Percentiles rank a stretch among this genome's conserved stretches.
These are phyloP conservation scores for Albophoma yamanashiensis DNA, from an alignment of 2,329 filamentous ascomycete species.

Conservation along the genomic window DNA sequence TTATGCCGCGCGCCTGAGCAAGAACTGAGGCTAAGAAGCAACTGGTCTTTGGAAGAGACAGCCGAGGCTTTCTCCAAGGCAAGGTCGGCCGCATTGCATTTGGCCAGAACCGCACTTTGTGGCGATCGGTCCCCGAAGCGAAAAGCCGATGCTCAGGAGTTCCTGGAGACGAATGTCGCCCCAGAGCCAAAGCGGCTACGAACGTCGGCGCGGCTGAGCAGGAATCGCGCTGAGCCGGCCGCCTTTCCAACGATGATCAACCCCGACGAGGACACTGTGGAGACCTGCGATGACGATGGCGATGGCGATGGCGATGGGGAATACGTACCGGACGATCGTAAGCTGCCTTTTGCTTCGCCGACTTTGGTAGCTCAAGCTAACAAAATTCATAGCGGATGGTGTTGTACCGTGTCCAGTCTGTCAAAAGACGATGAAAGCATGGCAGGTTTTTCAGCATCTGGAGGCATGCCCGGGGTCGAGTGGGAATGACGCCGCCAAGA, in stretches of 20 bases:
- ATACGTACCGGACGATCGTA: conserved; percentile 17
- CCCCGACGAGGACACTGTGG: conserved; percentile 11
- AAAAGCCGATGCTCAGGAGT: conserved; percentile 28
- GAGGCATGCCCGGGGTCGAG: conserved; percentile 46
- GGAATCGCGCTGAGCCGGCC: conserved; percentile 23
- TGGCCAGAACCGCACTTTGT: conserved; percentile 38
- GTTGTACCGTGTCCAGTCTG: conserved; percentile 81
- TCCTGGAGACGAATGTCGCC: conserved; percentile 13
- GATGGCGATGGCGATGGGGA: conserved; percentile 16
- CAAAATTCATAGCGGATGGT: conserved; percentile 47
- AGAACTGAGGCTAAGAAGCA: conserved; percentile 73
- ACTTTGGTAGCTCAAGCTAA: background rate
- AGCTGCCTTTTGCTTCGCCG: background rate
- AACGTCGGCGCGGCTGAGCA: conserved; percentile 39
- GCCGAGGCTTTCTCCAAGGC: conserved; percentile 66
- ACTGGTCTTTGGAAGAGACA: conserved; percentile 76
- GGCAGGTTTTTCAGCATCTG: conserved; percentile 69
- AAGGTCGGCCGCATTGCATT: conserved; percentile 48
- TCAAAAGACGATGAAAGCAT: conserved; percentile 65
- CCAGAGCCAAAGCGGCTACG: conserved; percentile 37
- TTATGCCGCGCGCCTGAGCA: conserved; percentile 71
- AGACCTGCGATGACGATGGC: conserved; percentile 13
- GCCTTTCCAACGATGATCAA: conserved; percentile 5
- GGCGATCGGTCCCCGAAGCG: conserved; percentile 35
- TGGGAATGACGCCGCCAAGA: background rate